Evolutionary conservation across 2,329 filamentous ascomycete genomes (phyloP).

Genomic region (Colletotrichum higginsianum): DNA sequence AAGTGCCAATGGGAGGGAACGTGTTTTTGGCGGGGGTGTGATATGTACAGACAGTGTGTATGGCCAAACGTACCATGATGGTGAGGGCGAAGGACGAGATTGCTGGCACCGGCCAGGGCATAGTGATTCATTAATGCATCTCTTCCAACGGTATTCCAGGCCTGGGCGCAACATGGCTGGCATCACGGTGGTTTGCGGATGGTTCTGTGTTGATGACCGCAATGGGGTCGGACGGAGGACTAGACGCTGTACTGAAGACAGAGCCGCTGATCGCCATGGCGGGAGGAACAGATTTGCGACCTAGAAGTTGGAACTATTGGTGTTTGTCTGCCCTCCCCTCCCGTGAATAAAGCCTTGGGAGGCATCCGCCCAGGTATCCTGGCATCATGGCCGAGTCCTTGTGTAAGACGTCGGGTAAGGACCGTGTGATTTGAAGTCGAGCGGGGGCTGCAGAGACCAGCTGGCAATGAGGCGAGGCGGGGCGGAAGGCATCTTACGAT

Average conservation of each 20-base stretch:
- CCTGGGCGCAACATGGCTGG: conserved; percentile 1
- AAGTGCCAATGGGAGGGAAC: conserved; percentile 16
- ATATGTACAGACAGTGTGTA: no score
- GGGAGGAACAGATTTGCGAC: not conserved
- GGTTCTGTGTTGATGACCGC: conserved; percentile 13
- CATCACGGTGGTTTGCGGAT: no score
- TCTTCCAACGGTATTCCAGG: not conserved
- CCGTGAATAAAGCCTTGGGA: no score
- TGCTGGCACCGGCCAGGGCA: not conserved
- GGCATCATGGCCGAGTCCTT: not conserved
- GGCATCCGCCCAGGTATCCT: no score
- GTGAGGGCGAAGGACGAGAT: not conserved
- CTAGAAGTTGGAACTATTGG: no score
- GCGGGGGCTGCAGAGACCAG: not conserved
- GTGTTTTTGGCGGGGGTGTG: not conserved
- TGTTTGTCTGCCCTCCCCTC: no score
- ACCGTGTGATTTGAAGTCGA: not conserved
- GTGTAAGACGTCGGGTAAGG: not conserved
- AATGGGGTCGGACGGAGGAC: conserved; percentile 21
- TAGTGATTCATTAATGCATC: not conserved
- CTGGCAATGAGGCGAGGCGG: not conserved
- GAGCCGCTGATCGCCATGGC: conserved; percentile 22
- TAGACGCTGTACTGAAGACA: conserved; percentile 13
- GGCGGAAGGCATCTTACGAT: not conserved
- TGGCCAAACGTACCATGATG: not conserved